These are phyloP conservation scores for Eremothecium cymbalariae DNA, from an alignment of 1,139 yeast genomes.

Conservation along the genomic window DNA sequence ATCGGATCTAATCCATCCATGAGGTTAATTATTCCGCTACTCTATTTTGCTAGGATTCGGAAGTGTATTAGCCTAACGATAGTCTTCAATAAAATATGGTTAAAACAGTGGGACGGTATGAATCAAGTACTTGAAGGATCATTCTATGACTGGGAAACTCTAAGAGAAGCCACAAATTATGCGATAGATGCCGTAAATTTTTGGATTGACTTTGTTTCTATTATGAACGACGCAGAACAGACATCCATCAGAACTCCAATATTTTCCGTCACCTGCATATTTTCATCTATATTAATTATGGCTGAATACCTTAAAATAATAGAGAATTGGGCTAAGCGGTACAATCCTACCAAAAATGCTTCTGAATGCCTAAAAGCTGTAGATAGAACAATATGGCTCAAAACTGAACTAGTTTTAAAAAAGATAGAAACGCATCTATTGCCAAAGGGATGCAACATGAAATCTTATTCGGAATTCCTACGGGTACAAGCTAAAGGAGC, in stretches of 20 bases:
- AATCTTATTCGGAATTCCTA: constrained; percentile 49
- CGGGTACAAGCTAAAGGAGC: constrained; percentile 50
- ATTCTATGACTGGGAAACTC: constrained; percentile 37
- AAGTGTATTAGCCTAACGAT: constrained; percentile 52
- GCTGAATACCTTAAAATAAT: constrained; percentile 52
- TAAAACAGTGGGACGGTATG: constrained; percentile 60
- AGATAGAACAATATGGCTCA: constrained; percentile 35
- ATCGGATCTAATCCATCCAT: constrained; percentile 47
- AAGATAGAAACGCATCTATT: constrained; percentile 49
- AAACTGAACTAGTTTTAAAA: constrained; percentile 37
- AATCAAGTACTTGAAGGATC: constrained; percentile 39
- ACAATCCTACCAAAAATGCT: constrained; percentile 17
- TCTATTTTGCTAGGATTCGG: constrained; percentile 55
- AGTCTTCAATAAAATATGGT: constrained; percentile 48
- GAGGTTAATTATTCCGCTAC: constrained; percentile 56
- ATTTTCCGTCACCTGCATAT: constrained; percentile 60
- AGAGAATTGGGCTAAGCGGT: constrained; percentile 42
- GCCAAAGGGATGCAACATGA: constrained; percentile 37
- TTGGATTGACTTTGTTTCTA: constrained; percentile 63
- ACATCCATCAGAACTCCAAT: constrained; percentile 67
- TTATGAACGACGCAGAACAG: constrained; percentile 52
- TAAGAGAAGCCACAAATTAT: constrained; percentile 50
- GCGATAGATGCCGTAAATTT: constrained; percentile 53
- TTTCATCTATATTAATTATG: constrained; percentile 50
- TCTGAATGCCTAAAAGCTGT: constrained; percentile 29